Percentiles rank a stretch among this genome's conserved stretches.
Evolutionary conservation across 2,329 filamentous ascomycete genomes (phyloP).

Genomic region (Byssochlamys sp.): DNA sequence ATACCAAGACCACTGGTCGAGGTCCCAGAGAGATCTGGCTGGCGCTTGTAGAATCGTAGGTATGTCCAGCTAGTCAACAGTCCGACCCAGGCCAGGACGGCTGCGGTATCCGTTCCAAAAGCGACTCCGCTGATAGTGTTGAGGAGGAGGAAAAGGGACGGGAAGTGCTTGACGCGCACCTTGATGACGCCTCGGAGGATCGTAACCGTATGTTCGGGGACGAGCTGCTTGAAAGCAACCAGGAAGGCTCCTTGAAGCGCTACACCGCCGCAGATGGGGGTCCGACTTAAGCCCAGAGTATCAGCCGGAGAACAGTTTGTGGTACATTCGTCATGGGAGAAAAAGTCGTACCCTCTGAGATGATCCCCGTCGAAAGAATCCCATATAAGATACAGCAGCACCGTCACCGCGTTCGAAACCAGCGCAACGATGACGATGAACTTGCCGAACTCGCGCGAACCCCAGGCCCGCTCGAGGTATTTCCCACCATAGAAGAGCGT

Average conservation of each 20-base stretch:
- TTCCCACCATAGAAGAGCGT: conserved; percentile 85
- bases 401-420: conserved; percentile 69
- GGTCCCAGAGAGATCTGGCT: conserved; percentile 46
- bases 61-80: conserved; percentile 90
- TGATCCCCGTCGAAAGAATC: conserved; percentile 51
- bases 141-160: conserved; percentile 63
- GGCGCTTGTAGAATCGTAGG: conserved; percentile 79
- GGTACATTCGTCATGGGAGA: conserved; percentile 10
- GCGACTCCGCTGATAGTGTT: conserved; percentile 57
- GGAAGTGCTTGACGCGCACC: conserved; percentile 75
- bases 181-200: conserved; percentile 82
- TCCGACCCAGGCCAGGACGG: conserved; percentile 69
- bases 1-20: conserved; percentile 49
- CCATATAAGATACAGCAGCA: conserved; percentile 63
- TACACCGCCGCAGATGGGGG: conserved; percentile 78
- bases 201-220: conserved; percentile 92
- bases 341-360: conserved; percentile 27
- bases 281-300: conserved; percentile 47
- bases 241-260: conserved; percentile 87
- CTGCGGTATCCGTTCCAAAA: conserved; percentile 62
- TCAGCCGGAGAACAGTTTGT: conserved; percentile 14
- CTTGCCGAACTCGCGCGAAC: conserved; percentile 80
- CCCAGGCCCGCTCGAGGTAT: conserved; percentile 94
- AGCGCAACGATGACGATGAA: conserved; percentile 70
- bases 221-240: conserved; percentile 92